Base-by-base conservation (phyloP, 1,284 basidiomycete genomes). In the Amylostereum chailletii region DNA sequence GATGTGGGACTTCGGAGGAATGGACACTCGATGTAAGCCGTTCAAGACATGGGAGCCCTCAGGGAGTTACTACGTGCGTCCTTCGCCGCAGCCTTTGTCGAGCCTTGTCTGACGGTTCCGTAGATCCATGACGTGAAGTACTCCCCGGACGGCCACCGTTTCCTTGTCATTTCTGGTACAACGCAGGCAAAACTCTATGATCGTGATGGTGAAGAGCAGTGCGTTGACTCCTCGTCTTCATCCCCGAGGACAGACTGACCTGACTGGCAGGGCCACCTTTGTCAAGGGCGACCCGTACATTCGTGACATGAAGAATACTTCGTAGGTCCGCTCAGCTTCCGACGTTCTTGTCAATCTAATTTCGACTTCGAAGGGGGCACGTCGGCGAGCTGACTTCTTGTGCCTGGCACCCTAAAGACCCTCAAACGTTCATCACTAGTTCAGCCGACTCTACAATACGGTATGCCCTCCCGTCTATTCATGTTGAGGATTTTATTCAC, bases 1-100 rank as follows among this genome's bases (percentile, higher is more conserved):
- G 67, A 68, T 99, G 47, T 99, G 94, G 94, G 96, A 99, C 67
- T 99, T 99, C 69, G 96, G 95, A 60, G 96, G 96, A 5, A 99
- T 99, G 95, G 88, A 90, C 59, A 71, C 76, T 55, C 77, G 88
- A 60, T 79, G 81, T 65, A 89, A 90, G 63, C 94, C 96, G 10
- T 99, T 99, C 79, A 90, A 93, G 69, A 89, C 80, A 55, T 98
- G 90, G 79, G 94, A 99, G 65, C 90, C 94, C 51, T 83, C 87
- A 51, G 93, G 90, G 52, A 90, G 84, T 57, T 97, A 99, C 68
- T 85, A 94, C 70, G 92, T 94, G 62, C 49, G 86, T 74, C 36
- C 42, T 41, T 53, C 49, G 45, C 49, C 45, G 45, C 49, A 49
- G 43, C 49, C 48, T 42, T 37, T 45, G 52, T 43, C 43, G 47